Base-by-base conservation (phyloP, 2,329 filamentous ascomycete species). In the Colletotrichum graminicola region DNA sequence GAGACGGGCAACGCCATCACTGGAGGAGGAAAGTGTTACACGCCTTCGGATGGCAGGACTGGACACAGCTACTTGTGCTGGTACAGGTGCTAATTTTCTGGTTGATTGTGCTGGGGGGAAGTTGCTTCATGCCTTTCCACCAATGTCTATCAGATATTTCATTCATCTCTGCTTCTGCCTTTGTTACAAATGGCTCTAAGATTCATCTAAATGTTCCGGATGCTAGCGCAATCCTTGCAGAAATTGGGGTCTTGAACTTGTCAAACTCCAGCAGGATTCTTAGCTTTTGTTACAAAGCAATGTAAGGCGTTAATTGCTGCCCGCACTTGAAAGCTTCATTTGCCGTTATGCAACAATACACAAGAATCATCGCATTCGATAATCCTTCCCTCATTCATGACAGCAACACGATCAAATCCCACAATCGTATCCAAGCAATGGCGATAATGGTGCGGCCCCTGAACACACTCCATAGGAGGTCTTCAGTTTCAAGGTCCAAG, bases 11-110 rank as follows among this genome's bases (percentile, higher is more conserved):
- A 61, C 26, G 18, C 41, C 11, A 16, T 47, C n/a, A 32, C 43
- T 14, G 57, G 41, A 14, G 41, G 57, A 14, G 57, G 57, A n/a
- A 61, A 61, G 41, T 47, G 57, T 11, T 47, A 61, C 29, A 61
- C 57, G 18, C 57, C 57, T 47, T 32, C 57, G 41, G 43, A 29
- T 43, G 57, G 57, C 41, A 14, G 11, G 26, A 61, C 57, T 47
- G 57, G 57, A n/a, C 57, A 61, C 34, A 61, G 57, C 11, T 61
- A 47, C 26, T 36, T 61, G 57, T 47, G 41, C 41, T 47, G 57
- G 57, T 47, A 47, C 11, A 61, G 57, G 41, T 61, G 57, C 57
- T 61, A 4, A 18, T 47, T n/a, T 56, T 10, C 32, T n/a, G 18
- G 14, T 56, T 21, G 12, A 7, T 12, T 6, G 16, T 18, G 26